Base-by-base conservation (phyloP, 2,329 filamentous ascomycete species). In the Parasarocladium wereldwijsianum region DNA sequence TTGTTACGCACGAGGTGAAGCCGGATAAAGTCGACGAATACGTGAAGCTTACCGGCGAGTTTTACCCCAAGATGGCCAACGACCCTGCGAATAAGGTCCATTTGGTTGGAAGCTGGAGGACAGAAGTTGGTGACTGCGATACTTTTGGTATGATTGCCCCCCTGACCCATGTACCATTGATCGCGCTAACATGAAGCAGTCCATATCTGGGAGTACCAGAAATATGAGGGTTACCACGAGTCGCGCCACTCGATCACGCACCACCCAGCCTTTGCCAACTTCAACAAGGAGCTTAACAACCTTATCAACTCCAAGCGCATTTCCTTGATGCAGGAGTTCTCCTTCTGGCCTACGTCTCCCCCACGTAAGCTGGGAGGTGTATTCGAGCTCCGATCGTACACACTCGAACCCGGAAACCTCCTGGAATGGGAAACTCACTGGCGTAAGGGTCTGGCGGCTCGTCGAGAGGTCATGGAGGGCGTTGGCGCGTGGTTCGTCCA, bases 381-480 rank as follows among this genome's bases (percentile, higher is more conserved):
- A 24, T 98, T 98, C 50, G 90, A 98, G 61, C 68, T 98, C 19
- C 82, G 90, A 31, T 94, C 90, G 2, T 98, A 98, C 62, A 94
- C 85, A 5, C 69, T 98, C 14, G 84, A 94, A 50, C 90, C 90
- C 0, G 90, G 90, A 24, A 94, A 94, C 52, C 66, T 98, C 24
- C 69, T 98, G 6, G 90, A 98, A 58, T 98, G 90, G 90, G 90
- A 98, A 66, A 92, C 83, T 23, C 90, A 98, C 58, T 98, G 90
- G 90, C 72, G 92, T 36, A 76, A 83, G 39, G 90, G 90, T 16
- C 68, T 98, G 32, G 81, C 82, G 55, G 90, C 90, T 3, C 73
- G 90, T 30, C 73, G 85, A 29, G 85, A 96, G 57, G 87, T 96
- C 32, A 98, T 98, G 90, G 90, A 98, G 56, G 90, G 90, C 10